These are phyloP conservation scores for Coniferiporia weirii DNA, from an alignment of 1,284 basidiomycete genomes.

Conservation along the genomic window DNA sequence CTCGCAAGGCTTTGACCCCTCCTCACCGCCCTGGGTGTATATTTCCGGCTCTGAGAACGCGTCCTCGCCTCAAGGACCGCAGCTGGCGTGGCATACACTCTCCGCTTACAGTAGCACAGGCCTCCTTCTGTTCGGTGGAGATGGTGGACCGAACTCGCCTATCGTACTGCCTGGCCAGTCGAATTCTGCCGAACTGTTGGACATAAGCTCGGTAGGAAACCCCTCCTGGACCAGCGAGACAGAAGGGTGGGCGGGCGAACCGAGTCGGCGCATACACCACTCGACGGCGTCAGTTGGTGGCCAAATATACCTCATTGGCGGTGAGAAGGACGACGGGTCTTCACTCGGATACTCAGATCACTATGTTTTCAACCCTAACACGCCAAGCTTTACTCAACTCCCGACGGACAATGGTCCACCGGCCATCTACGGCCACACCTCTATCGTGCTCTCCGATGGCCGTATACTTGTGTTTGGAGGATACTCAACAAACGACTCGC, in stretches of 20 bases:
- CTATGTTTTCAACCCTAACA: conserved; percentile 55
- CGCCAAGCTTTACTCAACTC: conserved; percentile 48
- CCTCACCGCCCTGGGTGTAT: conserved; percentile 63
- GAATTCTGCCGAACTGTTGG: conserved; percentile 62
- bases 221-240: conserved; percentile 47
- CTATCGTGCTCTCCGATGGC: conserved; percentile 62
- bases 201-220: conserved; percentile 32
- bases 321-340: conserved; percentile 75
- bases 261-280: conserved; percentile 70
- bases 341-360: conserved; percentile 54
- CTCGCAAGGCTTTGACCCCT: conserved; percentile 48
- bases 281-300: conserved; percentile 46
- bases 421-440: conserved; percentile 66
- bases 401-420: conserved; percentile 54
- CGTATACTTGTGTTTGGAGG: conserved; percentile 75
- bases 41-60: conserved; percentile 41
- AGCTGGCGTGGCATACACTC: conserved; percentile 77
- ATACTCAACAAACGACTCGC: conserved; percentile 43
- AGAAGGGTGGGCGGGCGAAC: conserved; percentile 58
- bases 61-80: conserved; percentile 46
- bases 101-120: conserved; percentile 53
- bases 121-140: conserved; percentile 70
- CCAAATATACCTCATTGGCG: conserved; percentile 66
- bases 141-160: conserved; percentile 54
- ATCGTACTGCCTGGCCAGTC: conserved; percentile 45